These are phyloP conservation scores for Lepraria neglecta DNA, from an alignment of 495 filamentous ascomycete species.

Conservation along the genomic window DNA sequence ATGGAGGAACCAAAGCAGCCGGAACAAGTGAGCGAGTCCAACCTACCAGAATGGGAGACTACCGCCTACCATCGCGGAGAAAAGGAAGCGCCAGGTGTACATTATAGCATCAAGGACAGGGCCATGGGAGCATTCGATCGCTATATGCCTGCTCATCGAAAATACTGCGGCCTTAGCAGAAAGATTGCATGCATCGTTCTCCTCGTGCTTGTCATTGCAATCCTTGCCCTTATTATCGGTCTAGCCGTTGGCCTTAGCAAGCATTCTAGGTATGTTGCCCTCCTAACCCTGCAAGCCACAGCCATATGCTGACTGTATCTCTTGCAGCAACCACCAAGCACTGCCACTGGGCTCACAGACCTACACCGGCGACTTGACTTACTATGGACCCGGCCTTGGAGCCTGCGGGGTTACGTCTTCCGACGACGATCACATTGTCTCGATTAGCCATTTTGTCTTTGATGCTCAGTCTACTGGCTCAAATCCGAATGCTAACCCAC, in stretches of 20 bases:
- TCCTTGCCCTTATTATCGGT: slow-evolving; percentile 50
- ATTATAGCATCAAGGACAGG: background rate
- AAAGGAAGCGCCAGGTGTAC: background rate
- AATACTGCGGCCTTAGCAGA: slow-evolving; percentile 8
- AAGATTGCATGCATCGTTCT: slow-evolving; percentile 22
- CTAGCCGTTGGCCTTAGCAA: slow-evolving; percentile 47
- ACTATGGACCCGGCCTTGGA: slow-evolving; percentile 62
- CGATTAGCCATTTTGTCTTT: slow-evolving; percentile 60
- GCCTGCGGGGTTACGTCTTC: slow-evolving; percentile 59
- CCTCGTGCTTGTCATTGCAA: slow-evolving; percentile 30
- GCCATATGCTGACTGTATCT: slow-evolving; percentile 44
- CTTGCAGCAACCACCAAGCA: slow-evolving; percentile 40
- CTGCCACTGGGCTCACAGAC: slow-evolving; percentile 32
- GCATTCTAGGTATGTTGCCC: slow-evolving; percentile 18
- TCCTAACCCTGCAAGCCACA: slow-evolving; percentile 25
- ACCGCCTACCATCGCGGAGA: slow-evolving; percentile 7
- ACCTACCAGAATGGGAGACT: slow-evolving; percentile 10
- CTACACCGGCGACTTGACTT: slow-evolving; percentile 64
- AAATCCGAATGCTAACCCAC: slow-evolving; percentile 63
- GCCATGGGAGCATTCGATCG: background rate
- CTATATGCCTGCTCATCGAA: slow-evolving; percentile 1
- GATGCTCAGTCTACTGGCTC: slow-evolving; percentile 50
- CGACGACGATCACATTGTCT: slow-evolving; percentile 52
- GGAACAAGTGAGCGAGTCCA: background rate
- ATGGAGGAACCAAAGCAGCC: background rate